Conservation (phyloP, 2,329 filamentous ascomycete genomes). For the Penicillium sp. region DNA sequence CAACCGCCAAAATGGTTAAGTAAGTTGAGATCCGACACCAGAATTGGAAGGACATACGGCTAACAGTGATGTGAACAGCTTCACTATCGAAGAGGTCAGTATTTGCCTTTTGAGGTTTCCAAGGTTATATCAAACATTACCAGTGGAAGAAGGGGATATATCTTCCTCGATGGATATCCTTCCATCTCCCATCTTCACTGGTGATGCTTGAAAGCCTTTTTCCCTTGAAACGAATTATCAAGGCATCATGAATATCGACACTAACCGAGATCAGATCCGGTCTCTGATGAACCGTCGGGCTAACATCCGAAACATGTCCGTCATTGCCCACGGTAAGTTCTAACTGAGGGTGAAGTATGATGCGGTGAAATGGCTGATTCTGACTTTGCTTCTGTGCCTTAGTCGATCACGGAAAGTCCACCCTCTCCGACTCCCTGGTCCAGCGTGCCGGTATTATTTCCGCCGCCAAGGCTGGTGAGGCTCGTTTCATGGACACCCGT, state of each 20-base stretch:
- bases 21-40: conserved; percentile 57
- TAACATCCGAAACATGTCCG: conserved; percentile 93
- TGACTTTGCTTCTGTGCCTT: conserved; percentile 13
- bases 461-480: conserved; percentile 92
- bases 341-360: not conserved
- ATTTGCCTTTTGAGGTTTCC: not conserved
- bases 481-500: conserved; percentile 94
- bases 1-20: conserved; percentile 99
- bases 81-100: conserved; percentile 88
- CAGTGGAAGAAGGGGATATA: not conserved
- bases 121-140: not conserved
- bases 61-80: conserved; percentile 56
- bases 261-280: conserved; percentile 37
- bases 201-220: not conserved
- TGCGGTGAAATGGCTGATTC: not conserved
- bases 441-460: conserved; percentile 99
- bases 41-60: not conserved
- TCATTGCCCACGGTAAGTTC: conserved; percentile 88
- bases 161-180: not conserved
- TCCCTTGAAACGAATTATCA: not conserved
- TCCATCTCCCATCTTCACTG: not conserved
- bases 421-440: conserved; percentile 97
- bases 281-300: conserved; percentile 50
- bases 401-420: conserved; percentile 99
- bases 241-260: conserved; percentile 19